phyloP scores from a whole-genome alignment of 345 rosid genomes.

The Eucalyptus polyanthemos region DNA sequence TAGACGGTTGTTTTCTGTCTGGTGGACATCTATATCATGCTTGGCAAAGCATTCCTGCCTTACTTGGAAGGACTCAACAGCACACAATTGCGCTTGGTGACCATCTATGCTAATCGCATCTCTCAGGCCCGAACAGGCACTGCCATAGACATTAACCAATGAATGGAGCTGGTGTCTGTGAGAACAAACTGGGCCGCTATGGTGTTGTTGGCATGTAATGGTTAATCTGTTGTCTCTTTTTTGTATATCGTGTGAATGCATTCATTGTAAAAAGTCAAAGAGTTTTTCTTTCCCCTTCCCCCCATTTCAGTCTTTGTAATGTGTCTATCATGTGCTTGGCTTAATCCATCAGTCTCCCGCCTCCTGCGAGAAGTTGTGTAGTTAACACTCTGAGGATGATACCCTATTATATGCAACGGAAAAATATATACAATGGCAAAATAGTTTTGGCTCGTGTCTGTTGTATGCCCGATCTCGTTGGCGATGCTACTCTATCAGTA shows the following conservation, averaged over 20 bases:
- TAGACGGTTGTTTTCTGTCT: conserved; percentile 99
- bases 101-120: conserved; percentile 93
- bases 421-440: not conserved
- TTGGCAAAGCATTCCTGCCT: conserved; percentile 92
- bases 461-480: not conserved
- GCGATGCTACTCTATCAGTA: not conserved
- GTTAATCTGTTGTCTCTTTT: not conserved
- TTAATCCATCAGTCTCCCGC: not conserved
- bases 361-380: not conserved
- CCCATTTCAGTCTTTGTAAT: not conserved
- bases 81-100: conserved; percentile 84
- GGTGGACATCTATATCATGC: conserved; percentile 96
- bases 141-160: conserved; percentile 37
- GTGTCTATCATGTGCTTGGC: not conserved
- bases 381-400: not conserved
- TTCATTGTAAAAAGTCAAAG: not conserved
- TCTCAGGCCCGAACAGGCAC: conserved; percentile 94
- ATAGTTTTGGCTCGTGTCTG: not conserved
- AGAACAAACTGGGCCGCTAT: not conserved
- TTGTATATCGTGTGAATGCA: conserved; percentile 52
- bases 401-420: not conserved
- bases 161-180: not conserved
- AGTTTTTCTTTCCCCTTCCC: not conserved
- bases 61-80: conserved; percentile 88
- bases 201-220: not conserved